Base-by-base conservation (phyloP, 225 moss, liverwort and hornwort species). In the Rhytidiadelphus loreus region DNA sequence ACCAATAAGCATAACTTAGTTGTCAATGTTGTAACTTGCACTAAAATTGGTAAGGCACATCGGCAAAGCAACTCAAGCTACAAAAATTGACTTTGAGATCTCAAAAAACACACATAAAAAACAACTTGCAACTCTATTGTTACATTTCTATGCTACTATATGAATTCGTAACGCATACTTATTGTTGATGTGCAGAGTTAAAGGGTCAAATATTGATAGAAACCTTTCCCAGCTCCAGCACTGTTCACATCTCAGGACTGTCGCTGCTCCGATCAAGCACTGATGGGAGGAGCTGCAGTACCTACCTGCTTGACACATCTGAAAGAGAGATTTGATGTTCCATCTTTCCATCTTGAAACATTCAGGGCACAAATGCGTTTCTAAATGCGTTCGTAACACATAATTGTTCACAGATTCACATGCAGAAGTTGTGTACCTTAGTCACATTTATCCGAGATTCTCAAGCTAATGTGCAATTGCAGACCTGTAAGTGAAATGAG, bases 81-180 rank as follows among this genome's bases (percentile, higher is more conserved):
- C 0, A 13, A 50, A 30, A 75, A 50, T 21, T 33, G 21, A 52
- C 12, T 12, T 2, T 50, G 22, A 52, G 76, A 33, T 76, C 22
- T 35, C 3, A 33, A 33, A 52, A 39, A 73, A 32, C 0, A 0
- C 0, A 0, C 12, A 50, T 4, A 11, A 48, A 75, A 76, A 52
- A 52, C 12, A 35, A 52, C 35, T 37, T 53, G 15, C 35, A 53
- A 35, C 9, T 35, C 14, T 35, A 8, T 76, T 37, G 6, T 53
- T 53, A 53, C 23, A 52, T 35, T 35, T 32, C 35, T 22, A 33
- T 21, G 1, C 52, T 21, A 32, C 21, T 29, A 11, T 11, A 19
- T 11, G 10, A 48, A 30, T 30, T 48, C 48, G 9, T 48, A 48
- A 48, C 9, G 48, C 48, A 48, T 10, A 48, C 48, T 48, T 48